Base-by-base conservation (phyloP, 2,329 filamentous ascomycete genomes). In the Emmonsiellopsis sp. region DNA sequence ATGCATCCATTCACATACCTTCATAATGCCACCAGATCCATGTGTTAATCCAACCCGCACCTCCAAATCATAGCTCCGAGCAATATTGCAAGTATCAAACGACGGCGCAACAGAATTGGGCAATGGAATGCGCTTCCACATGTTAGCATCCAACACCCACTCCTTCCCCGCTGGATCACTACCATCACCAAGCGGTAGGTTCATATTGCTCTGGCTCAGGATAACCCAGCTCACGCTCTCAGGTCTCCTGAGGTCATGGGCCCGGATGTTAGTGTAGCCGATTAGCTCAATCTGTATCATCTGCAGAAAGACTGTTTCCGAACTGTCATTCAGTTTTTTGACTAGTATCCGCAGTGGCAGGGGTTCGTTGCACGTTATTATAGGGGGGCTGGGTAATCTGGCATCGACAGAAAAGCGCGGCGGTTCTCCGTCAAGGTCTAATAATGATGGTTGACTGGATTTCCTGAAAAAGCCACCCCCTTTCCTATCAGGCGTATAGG, bases 41-140 rank as follows among this genome's bases (percentile, higher is more conserved):
- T 88, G 91, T 53, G 82, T 83, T 39, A 96, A 69, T 1, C 89
- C 89, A 6, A 95, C 74, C 55, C 84, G 83, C 42, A 96, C 74
- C 69, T 96, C 89, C 39, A 98, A 72, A 65, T 91, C 86, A 68
- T 98, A 97, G 50, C 74, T 78, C 32, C 92, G 82, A 50, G 81
- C 79, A 48, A 97, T 80, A 68, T 97, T 97, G 71, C 93, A 98
- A 1, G 90, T 88, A 48, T 83, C 77, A 65, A 98, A 98, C 0
- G 84, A 85, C 0, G 93, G 93, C 8, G 89, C 85, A 9, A 98
- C 83, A 0, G 88, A 92, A 66, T 88, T 93, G 2, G 92, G 93
- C 5, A 97, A 74, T 0, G 83, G 75, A 49, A 81, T 76, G 42
- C 76, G 75, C 57, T 81, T 81, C 93, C 93, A 98, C 42, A 92